phyloP scores from a whole-genome alignment of 495 filamentous ascomycete species.

The Xylaria intraflava region DNA sequence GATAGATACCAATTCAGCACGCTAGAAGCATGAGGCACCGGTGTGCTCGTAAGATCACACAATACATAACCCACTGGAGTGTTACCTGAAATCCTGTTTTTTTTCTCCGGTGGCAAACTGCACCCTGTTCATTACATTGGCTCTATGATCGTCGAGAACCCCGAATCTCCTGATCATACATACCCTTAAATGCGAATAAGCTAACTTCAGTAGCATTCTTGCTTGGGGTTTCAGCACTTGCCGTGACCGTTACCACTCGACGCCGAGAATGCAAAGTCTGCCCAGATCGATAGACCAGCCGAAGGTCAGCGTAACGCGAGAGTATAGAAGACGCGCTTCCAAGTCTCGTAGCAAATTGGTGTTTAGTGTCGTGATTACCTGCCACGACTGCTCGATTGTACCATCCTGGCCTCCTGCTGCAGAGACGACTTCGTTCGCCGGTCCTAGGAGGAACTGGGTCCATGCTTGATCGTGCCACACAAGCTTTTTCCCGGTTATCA shows the following conservation, averaged over 20 bases:
- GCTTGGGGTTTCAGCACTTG: no score
- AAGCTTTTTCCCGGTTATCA: constrained; percentile 41
- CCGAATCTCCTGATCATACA: not conserved
- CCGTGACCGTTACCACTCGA: constrained; percentile 30
- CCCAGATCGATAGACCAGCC: constrained; percentile 44
- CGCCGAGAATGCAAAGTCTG: constrained; percentile 43
- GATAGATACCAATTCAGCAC: constrained; percentile 14
- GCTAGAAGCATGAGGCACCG: constrained; percentile 1
- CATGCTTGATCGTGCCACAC: constrained; percentile 48
- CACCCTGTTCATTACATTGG: not conserved
- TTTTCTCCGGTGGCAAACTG: not conserved
- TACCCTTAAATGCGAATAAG: not conserved
- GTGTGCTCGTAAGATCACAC: not conserved
- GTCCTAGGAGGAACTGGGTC: constrained; percentile 45
- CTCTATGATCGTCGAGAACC: not conserved
- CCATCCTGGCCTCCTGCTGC: not conserved
- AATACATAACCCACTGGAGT: constrained; percentile 3
- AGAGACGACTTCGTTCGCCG: not conserved
- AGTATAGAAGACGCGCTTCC: constrained; percentile 44
- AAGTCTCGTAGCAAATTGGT: constrained; percentile 36
- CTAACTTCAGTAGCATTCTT: not conserved
- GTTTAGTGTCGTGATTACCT: constrained; percentile 29
- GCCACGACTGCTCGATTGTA: constrained; percentile 22
- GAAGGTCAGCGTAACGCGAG: constrained; percentile 48
- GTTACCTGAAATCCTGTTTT: not conserved